These are phyloP conservation scores for Sindora glabra DNA, from an alignment of 306 rosid species.

Conservation along the genomic window DNA sequence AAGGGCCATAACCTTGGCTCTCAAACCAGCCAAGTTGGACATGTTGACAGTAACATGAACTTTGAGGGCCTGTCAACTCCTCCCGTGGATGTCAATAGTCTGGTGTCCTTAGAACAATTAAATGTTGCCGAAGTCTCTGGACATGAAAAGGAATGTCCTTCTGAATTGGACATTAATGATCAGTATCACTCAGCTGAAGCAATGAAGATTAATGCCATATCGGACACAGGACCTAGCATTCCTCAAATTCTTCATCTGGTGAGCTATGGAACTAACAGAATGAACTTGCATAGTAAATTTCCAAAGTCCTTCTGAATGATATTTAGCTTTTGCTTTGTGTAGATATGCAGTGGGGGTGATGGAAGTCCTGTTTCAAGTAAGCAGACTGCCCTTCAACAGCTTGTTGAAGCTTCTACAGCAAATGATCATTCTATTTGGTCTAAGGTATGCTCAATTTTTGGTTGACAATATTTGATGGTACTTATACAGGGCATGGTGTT, in stretches of 20 bases:
- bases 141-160: slow-evolving; percentile 35
- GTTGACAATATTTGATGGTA: neutral
- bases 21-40: slow-evolving; percentile 42
- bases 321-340: slow-evolving; percentile 17
- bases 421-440: slow-evolving; percentile 80
- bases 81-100: slow-evolving; percentile 43
- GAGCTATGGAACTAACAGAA: slow-evolving; percentile 27
- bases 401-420: slow-evolving; percentile 64
- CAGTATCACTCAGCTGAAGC: slow-evolving; percentile 38
- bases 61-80: slow-evolving; percentile 52
- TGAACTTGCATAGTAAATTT: neutral
- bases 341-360: slow-evolving; percentile 69
- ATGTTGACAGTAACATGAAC: slow-evolving; percentile 38
- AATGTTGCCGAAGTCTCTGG: slow-evolving; percentile 40
- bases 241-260: slow-evolving; percentile 92
- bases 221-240: slow-evolving; percentile 70
- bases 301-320: no score
- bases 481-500: neutral
- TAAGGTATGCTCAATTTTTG: slow-evolving; percentile 46
- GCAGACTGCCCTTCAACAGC: slow-evolving; percentile 70
- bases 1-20: slow-evolving; percentile 44
- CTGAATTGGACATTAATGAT: slow-evolving; percentile 43
- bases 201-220: slow-evolving; percentile 29
- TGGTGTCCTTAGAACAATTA: slow-evolving; percentile 40
- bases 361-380: slow-evolving; percentile 59